Evolutionary conservation across 2,329 filamentous ascomycete species (phyloP), one percentile per base, ranked within the genome.

Genomic region (Diaporthe eres): DNA sequence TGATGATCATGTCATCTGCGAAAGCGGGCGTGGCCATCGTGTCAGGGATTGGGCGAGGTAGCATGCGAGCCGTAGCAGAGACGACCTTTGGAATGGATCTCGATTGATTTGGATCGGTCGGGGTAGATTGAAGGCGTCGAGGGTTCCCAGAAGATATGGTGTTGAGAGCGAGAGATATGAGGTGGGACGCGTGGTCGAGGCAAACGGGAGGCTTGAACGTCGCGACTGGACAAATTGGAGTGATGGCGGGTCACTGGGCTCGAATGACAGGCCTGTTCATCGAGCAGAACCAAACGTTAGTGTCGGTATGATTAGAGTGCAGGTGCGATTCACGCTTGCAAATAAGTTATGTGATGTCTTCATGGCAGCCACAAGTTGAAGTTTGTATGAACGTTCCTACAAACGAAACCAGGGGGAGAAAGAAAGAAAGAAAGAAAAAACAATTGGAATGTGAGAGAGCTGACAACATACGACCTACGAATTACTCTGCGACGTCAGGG

Each of bases 341-440:
- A 1, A 0, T 12, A 25, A 8, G 1, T 7, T 17, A 15, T 37
- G 22, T 0, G 34, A 34, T 3, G 22, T 12, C n/a, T 39, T 31
- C 37, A 31, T 13, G 15, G 12, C 10, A n/a, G 44, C 37, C n/a
- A 4, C 15, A 58, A 47, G 37, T n/a, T 2, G n/a, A 7, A 3
- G 25, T 12, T 8, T 15, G 19, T 22, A 17, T 28, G 9, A 13
- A 22, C 47, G 9, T 39, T 12, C 37, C 0, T 39, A 39, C 7
- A 53, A 25, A n/a, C 3, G 22, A 3, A 19, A n/a, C 3, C 34
- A 61, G 57, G 12, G 25, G 13, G 12, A 19, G n/a, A 28, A 13
- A 42, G 2, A 15, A 22, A 5, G 4, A 8, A 19, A 1, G 31
- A 15, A 47, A 15, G 17, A 47, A 47, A 22, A 19, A 19, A 31